phyloP scores from a whole-genome alignment of 164 flowering plant species.

The Santalum album region DNA sequence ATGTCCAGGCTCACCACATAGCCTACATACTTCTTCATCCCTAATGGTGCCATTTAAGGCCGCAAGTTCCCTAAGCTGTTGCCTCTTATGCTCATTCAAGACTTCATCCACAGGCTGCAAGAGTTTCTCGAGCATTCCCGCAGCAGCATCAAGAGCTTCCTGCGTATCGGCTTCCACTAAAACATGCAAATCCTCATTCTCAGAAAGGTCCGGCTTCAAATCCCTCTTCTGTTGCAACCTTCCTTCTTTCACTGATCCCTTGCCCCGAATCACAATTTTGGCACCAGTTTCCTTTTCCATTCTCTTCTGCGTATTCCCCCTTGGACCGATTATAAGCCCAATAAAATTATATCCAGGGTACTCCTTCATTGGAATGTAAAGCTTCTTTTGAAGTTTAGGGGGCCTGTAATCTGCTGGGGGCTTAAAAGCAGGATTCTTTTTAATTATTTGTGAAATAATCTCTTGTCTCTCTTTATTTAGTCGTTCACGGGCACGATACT shows the following conservation, averaged over 20 bases:
- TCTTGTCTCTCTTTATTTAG: constrained; percentile 74
- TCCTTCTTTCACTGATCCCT: constrained; percentile 90
- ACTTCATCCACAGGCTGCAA: constrained; percentile 92
- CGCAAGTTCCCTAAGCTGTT: constrained; percentile 87
- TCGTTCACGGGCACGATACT: constrained; percentile 79
- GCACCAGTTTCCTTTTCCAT: constrained; percentile 97
- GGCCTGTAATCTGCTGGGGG: constrained; percentile 95
- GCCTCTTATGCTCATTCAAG: constrained; percentile 90
- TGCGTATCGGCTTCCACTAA: constrained; percentile 90
- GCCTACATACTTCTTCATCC: constrained; percentile 87
- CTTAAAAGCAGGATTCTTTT: constrained; percentile 78
- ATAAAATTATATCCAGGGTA: constrained; percentile 94
- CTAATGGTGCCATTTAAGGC: constrained; percentile 91
- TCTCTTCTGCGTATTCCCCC: constrained; percentile 95
- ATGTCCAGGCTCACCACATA: constrained; percentile 96
- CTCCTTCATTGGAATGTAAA: constrained; percentile 92
- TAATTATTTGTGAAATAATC: constrained; percentile 71
- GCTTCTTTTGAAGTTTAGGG: constrained; percentile 88
- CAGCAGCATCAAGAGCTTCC: constrained; percentile 88
- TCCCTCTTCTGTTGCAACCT: constrained; percentile 84
- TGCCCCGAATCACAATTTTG: constrained; percentile 87
- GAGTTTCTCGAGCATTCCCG: constrained; percentile 95
- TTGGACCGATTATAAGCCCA: constrained; percentile 90
- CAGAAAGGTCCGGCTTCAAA: constrained; percentile 67
- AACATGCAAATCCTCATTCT: constrained; percentile 95